phyloP scores from a whole-genome alignment of 1,284 basidiomycete species.

The Fistulinella cinereoalba region DNA sequence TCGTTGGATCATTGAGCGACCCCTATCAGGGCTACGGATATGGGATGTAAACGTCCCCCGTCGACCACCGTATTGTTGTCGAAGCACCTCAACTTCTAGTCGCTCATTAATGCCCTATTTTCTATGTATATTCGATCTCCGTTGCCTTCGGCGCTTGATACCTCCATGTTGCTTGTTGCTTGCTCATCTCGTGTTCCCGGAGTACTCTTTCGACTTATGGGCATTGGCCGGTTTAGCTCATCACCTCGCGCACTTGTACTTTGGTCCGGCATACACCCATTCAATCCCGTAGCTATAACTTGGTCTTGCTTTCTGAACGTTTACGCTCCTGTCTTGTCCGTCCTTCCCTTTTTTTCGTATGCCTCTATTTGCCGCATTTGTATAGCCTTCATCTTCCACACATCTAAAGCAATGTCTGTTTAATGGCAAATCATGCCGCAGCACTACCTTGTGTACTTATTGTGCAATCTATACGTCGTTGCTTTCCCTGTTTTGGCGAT shows the following conservation, averaged over 20 bases:
- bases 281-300: conserved; percentile 42
- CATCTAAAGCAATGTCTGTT: conserved; percentile 41
- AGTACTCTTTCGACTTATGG: conserved; percentile 35
- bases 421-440: conserved; percentile 37
- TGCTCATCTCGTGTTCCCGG: conserved; percentile 29
- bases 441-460: conserved; percentile 39
- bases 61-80: conserved; percentile 7
- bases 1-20: conserved; percentile 57
- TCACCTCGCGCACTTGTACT: conserved; percentile 66
- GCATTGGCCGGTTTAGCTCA: conserved; percentile 39
- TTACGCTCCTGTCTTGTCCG: conserved; percentile 37
- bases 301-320: conserved; percentile 46
- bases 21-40: conserved; percentile 78
- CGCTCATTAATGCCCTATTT: conserved; percentile 35
- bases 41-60: conserved; percentile 56
- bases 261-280: conserved; percentile 54
- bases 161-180: conserved; percentile 36
- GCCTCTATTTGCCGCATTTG: conserved; percentile 51
- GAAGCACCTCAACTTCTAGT: conserved; percentile 14
- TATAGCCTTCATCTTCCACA: conserved; percentile 45
- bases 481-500: conserved; percentile 14
- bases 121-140: conserved; percentile 39
- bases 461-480: conserved; percentile 37
- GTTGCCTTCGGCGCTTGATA: conserved; percentile 31
- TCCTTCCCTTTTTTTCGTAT: conserved; percentile 35